These are phyloP conservation scores for Solanum aculeatissimum DNA, from an alignment of 305 asterid genomes.

Conservation along the genomic window DNA sequence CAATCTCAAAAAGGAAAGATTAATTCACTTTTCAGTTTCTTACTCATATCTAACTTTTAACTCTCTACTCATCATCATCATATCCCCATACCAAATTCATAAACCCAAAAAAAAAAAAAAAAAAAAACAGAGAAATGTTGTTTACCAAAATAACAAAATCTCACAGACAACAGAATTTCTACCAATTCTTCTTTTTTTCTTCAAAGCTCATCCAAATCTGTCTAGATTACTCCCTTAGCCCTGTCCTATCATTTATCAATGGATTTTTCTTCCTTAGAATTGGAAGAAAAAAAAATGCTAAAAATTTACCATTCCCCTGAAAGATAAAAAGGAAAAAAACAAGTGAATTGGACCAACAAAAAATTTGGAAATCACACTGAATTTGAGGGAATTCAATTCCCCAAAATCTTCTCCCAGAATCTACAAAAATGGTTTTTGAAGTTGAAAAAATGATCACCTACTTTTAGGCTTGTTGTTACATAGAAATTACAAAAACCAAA, in stretches of 20 bases:
- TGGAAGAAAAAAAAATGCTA: neutral
- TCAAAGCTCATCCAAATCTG: neutral
- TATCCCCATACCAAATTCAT: neutral
- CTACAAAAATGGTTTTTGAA: conserved; percentile 11
- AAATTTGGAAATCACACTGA: conserved; percentile 16
- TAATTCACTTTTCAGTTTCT: neutral
- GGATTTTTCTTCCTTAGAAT: neutral
- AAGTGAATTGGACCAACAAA: conserved; percentile 4
- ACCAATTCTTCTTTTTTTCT: neutral
- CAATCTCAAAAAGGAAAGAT: neutral
- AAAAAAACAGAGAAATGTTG: neutral
- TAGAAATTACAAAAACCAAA: neutral
- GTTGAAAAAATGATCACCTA: conserved; percentile 25
- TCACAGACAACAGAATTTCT: conserved; percentile 3
- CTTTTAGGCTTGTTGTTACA: conserved; percentile 14
- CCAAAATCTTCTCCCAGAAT: conserved; percentile 21
- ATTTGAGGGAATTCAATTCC: conserved; percentile 30
- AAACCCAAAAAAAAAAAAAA: neutral
- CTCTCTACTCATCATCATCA: neutral
- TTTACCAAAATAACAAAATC: conserved; percentile 6
- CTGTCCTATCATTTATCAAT: neutral
- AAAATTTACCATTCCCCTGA: neutral
- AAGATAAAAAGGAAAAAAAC: neutral
- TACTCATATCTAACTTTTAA: neutral
- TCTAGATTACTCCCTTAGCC: neutral